phyloP scores from a whole-genome alignment of 1,284 basidiomycete species.

The Bondarzewia mesenterica region DNA sequence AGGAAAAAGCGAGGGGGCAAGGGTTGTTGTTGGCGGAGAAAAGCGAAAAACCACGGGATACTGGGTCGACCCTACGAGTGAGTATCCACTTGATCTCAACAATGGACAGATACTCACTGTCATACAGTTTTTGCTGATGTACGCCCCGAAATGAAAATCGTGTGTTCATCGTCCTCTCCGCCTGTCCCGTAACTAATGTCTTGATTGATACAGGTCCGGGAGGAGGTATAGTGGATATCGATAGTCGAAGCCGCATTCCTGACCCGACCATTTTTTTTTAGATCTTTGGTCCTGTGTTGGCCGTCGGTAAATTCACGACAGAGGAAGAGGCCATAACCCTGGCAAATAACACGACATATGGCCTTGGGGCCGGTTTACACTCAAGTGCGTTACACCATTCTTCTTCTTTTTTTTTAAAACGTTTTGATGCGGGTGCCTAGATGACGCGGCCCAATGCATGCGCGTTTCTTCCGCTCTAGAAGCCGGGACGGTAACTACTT shows the following conservation, averaged over 20 bases:
- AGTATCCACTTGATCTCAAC: conserved; percentile 17
- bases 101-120: background rate
- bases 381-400: conserved; percentile 49
- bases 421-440: conserved; percentile 27
- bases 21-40: conserved; percentile 70
- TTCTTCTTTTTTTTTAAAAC: background rate
- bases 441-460: conserved; percentile 82
- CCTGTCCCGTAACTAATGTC: conserved; percentile 1
- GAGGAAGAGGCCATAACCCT: conserved; percentile 74
- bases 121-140: conserved; percentile 66
- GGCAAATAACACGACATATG: conserved; percentile 82
- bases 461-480: conserved; percentile 76
- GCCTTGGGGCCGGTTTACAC: conserved; percentile 84
- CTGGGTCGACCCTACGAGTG: conserved; percentile 73
- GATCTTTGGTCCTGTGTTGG: conserved; percentile 84
- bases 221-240: conserved; percentile 43
- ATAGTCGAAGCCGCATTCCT: too few species aligned
- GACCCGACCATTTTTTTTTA: conserved; percentile 20
- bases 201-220: conserved; percentile 47
- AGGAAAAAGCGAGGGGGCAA: conserved; percentile 83
- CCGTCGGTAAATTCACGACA: conserved; percentile 69
- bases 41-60: conserved; percentile 64
- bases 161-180: conserved; percentile 25
- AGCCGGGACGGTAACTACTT: conserved; percentile 68
- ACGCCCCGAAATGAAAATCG: conserved; percentile 70